These are phyloP conservation scores for Populus hybrid DNA, from an alignment of 441 rosid genomes.

Conservation along the genomic window DNA sequence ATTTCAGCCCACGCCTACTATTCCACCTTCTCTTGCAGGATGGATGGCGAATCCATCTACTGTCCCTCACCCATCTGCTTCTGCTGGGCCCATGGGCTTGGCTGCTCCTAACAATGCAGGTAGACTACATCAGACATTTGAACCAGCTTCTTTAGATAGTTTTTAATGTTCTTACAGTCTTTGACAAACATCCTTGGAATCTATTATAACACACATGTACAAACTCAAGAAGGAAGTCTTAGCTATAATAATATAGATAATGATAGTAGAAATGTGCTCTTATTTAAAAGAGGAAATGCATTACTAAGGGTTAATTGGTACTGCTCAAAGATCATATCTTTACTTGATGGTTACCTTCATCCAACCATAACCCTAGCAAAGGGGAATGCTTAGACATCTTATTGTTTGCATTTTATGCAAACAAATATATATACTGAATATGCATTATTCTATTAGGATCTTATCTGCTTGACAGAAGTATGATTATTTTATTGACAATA, in stretches of 20 bases:
- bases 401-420: background rate
- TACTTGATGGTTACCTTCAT: background rate
- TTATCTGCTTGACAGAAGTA: slow-evolving; percentile 1
- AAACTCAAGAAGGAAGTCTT: background rate
- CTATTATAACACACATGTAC: background rate
- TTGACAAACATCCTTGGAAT: background rate
- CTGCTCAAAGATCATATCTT: background rate
- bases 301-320: background rate
- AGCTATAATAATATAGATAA: background rate
- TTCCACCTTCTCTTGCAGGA: slow-evolving; percentile 69
- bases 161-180: slow-evolving; percentile 4
- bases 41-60: slow-evolving; percentile 81
- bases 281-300: background rate
- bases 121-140: slow-evolving; percentile 13
- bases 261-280: background rate
- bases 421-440: background rate
- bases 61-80: slow-evolving; percentile 62
- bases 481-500: background rate
- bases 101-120: slow-evolving; percentile 62
- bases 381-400: background rate
- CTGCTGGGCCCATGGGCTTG: slow-evolving; percentile 66
- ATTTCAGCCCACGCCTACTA: slow-evolving; percentile 65
- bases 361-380: background rate
- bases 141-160: slow-evolving; percentile 2
- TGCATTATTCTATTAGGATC: slow-evolving; percentile 10